Evolutionary conservation across 2,329 filamentous ascomycete genomes (phyloP), one percentile per base, ranked within the genome.

Genomic region (Stromatinia cepivora): DNA sequence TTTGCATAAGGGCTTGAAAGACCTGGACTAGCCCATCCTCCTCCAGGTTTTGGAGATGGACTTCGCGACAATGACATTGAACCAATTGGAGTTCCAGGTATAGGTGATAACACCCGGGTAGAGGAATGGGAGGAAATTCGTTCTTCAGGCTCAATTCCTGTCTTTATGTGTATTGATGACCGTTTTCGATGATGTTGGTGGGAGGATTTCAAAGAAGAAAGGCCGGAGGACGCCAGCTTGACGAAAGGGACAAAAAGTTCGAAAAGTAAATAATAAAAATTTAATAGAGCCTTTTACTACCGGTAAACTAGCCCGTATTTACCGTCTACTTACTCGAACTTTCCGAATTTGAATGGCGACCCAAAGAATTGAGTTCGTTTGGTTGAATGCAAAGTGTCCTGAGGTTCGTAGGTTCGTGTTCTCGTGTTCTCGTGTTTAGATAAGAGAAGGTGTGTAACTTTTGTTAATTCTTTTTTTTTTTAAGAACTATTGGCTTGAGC

Each of bases 1-100:
- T 77, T 76, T 68, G 81, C 81, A 75, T 81, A 83, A 73, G 87
- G 88, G 71, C 91, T 88, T 77, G 88, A 90, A 78, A 92, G 85
- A 73, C 90, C 92, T 69, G 91, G 93, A 81, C 90, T 95, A 69
- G 92, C 88, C 94, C 94, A 97, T 75, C 93, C 93, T 78, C 92
- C 93, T 76, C 91, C 91, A 71, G 89, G 90, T 72, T 88, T 86
- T 72, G 94, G 94, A 69, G 93, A 97, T 64, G 94, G 92, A 78
- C 92, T 96, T 81, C 93, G 89, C 74, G 93, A 95, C 72, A 94
- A 82, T 74, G 92, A 92, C 94, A 97, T 97, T 76, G 82, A 81
- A 74, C 80, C 77, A 75, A 81, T 84, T 56, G 87, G 85, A 65
- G 84, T 88, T 77, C 86, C 77, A 69, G 78, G 77, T 62, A 79